Base-by-base conservation (phyloP, 768 basidiomycete genomes). In the Lentinula boryana region DNA sequence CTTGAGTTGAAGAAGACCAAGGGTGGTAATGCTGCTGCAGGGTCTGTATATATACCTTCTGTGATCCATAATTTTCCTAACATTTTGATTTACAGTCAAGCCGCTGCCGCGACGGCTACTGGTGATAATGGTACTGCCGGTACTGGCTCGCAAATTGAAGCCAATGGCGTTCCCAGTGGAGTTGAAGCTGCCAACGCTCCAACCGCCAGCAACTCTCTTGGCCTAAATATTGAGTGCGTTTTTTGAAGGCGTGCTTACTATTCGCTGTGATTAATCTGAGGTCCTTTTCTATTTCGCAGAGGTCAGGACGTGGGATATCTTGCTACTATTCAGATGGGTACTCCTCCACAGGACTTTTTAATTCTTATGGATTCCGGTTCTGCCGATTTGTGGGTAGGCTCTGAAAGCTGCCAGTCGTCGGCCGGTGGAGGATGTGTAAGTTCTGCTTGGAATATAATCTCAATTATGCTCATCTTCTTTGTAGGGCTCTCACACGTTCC, bases 321-420 rank as follows among this genome's bases (percentile, higher is more conserved):
- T 43, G 81, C 84, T 8, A 81, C 77, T 10, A 65, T 89, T 10
- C 80, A 86, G 66, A 78, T 89, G 51, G 88, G 88, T n/a, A 87
- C 84, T 0, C 87, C 87, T 21, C 79, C 84, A 8, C 75, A 68
- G 36, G 67, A 81, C 62, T 88, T 84, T 67, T 68, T 74, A 32
- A 69, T 89, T 56, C 75, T 89, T 18, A 85, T 89, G 83, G 88
- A 89, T 69, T 85, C 84, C 35, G 88, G 88, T 32, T 84, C 83
- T 12, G 84, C 86, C 9, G 88, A 89, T 71, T 70, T 84, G 40
- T 88, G 86, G 85, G 85, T 87, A 33, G 82, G 83, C 13, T 70
- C 77, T 16, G 84, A 85, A 66, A 73, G 73, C 54, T 87, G 85
- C 64, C 72, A 73, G 56, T 78, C 80, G 5, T 63, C 73, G 40